Base-by-base conservation (phyloP, 2,329 filamentous ascomycete genomes). In the Alternaria sp. region DNA sequence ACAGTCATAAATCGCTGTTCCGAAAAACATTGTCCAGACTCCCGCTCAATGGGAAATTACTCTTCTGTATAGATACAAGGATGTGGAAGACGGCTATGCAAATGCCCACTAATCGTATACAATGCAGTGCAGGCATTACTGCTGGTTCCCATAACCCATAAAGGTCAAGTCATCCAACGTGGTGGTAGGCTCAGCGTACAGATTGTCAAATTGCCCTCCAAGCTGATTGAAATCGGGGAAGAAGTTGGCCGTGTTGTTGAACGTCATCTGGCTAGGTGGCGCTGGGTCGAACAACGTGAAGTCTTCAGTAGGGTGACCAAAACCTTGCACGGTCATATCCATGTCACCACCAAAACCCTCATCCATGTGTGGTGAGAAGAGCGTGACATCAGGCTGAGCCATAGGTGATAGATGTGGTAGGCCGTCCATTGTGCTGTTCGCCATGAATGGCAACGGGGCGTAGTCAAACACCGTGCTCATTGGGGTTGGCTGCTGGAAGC, bases 301-400 rank as follows among this genome's bases (percentile, higher is more conserved):
- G 74, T 92, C 89, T 39, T 73, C 78, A 46, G 77, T 69, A 2
- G 76, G 75, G 3, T 67, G 68, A 42, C 52, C 58, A 59, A 75
- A 77, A 31, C 57, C 52, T 24, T 63, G 78, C 31, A 78, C 71
- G 34, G 68, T 60, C 62, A 69, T 61, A 8, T 68, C 67, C 67
- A 70, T 62, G 10, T 71, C 87, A 50, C 34, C 48, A 39, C 86
- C 84, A 66, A 87, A 90, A 37, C 83, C 84, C 68, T 92, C 89
- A 60, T 92, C 89, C 26, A 80, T 64, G 31, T 83, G 83, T 46
- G 90, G 87, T 9, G 89, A 90, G 77, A 84, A 90, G 31, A 92
- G 83, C 79, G 91, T 90, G 1, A 87, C 80, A 59, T 89, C 88
- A 34, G 85, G 83, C 68, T 91, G 89, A 5, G 88, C 90, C 53